Evolutionary conservation across 768 basidiomycete genomes (phyloP), one percentile per base, ranked within the genome.

Genomic region (Wakefieldia striispora): DNA sequence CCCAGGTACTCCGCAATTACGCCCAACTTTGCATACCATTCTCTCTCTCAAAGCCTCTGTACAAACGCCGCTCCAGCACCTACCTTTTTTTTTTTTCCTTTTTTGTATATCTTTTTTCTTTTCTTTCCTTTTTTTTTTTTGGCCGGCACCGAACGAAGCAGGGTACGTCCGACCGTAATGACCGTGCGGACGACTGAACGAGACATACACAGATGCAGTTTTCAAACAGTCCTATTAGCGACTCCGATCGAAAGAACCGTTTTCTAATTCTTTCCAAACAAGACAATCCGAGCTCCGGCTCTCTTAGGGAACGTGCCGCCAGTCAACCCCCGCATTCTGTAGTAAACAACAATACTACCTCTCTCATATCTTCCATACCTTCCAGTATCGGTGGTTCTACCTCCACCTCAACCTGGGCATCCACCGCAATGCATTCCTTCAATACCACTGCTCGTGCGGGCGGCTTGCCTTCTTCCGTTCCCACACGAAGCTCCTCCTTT

Each of bases 401-500:
- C 16, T 8, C 16, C 42, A 42, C 1, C 40, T 10, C 16, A 14
- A n/a, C 1, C n/a, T 27, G 24, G 24, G 3, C 29, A 12, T 12
- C 29, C 13, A 0, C 64, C 39, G 70, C 73, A 40, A 70, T 76
- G 59, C 67, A 72, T 11, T 51, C 72, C 27, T 68, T 79, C 58
- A 78, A 74, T 60, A 70, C 66, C 57, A 74, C 76, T 23, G 45
- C 67, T 50, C 52, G 53, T 38, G 3, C 57, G 19, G 56, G 58
- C 13, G 69, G 67, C 12, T 59, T 71, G 19, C 73, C 76, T n/a
- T 76, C 79, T 49, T 77, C 80, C 41, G 71, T 83, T 57, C 82
- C 84, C 51, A 80, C 82, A 54, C 76, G 85, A 46, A 83, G 79
- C 57, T 80, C 84, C 34, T 88, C 86, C 38, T 87, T 85, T 65